Evolutionary conservation across 768 basidiomycete species (phyloP).

Genomic region (Boletus reticuloceps): DNA sequence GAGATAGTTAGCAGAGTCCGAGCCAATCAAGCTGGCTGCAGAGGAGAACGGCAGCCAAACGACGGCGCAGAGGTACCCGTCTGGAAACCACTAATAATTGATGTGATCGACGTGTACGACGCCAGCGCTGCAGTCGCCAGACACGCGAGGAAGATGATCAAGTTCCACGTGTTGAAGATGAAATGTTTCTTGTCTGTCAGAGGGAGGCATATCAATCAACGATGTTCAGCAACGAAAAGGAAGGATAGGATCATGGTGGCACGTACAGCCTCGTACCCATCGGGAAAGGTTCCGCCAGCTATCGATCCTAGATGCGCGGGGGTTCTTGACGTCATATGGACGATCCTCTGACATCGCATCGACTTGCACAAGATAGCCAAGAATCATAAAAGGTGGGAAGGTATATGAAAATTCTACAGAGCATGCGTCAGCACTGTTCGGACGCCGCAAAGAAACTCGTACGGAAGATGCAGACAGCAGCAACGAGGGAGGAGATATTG

Average conservation of each 20-base stretch:
- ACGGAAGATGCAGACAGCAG: too few relatives aligned
- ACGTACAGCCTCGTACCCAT: constrained; percentile 31
- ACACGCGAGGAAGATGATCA: constrained; percentile 44
- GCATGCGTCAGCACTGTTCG: constrained; percentile 37
- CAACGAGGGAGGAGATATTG: constrained; percentile 51
- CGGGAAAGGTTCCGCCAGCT: constrained; percentile 28
- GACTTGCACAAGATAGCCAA: constrained; percentile 30
- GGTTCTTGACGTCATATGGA: constrained; percentile 28
- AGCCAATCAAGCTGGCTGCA: constrained; percentile 1
- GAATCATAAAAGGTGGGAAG: constrained; percentile 37
- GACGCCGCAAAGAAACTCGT: constrained; percentile 26
- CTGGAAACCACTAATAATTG: constrained; percentile 44
- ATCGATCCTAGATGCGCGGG: constrained; percentile 25
- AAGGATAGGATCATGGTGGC: not conserved
- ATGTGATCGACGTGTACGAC: constrained; percentile 39
- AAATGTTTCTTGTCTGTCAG: constrained; percentile 26
- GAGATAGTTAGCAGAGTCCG: too few relatives aligned
- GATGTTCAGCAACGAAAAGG: too few relatives aligned
- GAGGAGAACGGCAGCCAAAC: constrained; percentile 51
- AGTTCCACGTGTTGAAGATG: constrained; percentile 53
- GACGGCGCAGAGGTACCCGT: constrained; percentile 42
- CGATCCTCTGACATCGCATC: constrained; percentile 24
- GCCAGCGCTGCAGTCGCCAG: constrained; percentile 51
- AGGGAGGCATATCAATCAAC: not conserved
- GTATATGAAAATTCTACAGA: constrained; percentile 36